These are phyloP conservation scores for Phialemonium atrogriseum DNA, from an alignment of 2,329 filamentous ascomycete species.

Conservation along the genomic window DNA sequence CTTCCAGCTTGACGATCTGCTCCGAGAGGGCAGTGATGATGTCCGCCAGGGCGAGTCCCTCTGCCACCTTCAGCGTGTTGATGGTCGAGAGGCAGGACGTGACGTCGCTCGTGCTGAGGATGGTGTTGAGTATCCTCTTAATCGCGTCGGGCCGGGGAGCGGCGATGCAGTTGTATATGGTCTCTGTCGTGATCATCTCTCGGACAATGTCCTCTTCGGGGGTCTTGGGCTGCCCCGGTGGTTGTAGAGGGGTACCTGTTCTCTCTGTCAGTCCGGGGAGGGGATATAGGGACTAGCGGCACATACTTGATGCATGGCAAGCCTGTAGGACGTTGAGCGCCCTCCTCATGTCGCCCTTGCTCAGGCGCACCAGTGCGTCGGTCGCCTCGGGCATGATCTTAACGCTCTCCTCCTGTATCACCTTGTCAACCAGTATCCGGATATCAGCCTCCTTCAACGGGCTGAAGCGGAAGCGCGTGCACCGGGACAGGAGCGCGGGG, in stretches of 20 bases:
- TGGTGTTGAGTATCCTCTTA: slow-evolving; percentile 70
- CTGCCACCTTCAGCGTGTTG: slow-evolving; percentile 75
- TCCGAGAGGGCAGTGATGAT: slow-evolving; percentile 83
- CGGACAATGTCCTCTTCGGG: slow-evolving; percentile 59
- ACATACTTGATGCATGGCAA: slow-evolving; percentile 83
- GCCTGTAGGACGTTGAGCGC: slow-evolving; percentile 94
- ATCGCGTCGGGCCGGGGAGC: slow-evolving; percentile 89
- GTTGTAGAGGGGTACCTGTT: slow-evolving; percentile 58
- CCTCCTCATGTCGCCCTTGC: slow-evolving; percentile 92
- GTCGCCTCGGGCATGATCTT: slow-evolving; percentile 74
- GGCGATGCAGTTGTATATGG: slow-evolving; percentile 96
- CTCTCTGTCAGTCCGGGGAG: not conserved
- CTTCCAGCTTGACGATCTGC: slow-evolving; percentile 73
- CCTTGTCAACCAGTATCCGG: slow-evolving; percentile 73
- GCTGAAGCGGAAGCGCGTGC: slow-evolving; percentile 91
- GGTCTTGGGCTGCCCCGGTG: slow-evolving; percentile 50
- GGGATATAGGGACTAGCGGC: not conserved
- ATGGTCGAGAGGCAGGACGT: slow-evolving; percentile 83
- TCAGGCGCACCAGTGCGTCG: slow-evolving; percentile 75
- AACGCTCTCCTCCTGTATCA: slow-evolving; percentile 79
- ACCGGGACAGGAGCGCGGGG: slow-evolving; percentile 83
- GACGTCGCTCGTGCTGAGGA: slow-evolving; percentile 79
- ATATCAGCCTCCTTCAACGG: slow-evolving; percentile 88
- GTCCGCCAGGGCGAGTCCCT: slow-evolving; percentile 85
- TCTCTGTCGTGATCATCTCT: slow-evolving; percentile 77